A percentile compares a stretch with the other conserved stretches of the same genome.
phyloP scores from a whole-genome alignment of 202 grass and related monocot species.

The Elaeis oleifera region DNA sequence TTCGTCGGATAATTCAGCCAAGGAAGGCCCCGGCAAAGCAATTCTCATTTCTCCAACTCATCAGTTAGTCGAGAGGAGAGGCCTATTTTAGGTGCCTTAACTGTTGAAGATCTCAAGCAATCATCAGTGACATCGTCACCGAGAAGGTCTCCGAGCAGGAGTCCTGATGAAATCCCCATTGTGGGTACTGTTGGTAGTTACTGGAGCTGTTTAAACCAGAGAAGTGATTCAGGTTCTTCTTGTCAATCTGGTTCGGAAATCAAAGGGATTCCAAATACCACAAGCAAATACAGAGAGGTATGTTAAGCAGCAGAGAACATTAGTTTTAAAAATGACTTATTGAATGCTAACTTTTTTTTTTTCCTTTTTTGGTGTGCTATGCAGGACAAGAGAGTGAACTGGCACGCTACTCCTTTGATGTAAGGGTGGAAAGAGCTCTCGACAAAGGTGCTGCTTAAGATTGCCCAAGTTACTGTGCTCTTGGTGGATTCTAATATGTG shows the following conservation, averaged over 20 bases:
- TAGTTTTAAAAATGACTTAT: no score
- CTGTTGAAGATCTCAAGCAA: constrained; percentile 75
- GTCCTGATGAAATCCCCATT: constrained; percentile 76
- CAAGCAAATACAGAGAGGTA: constrained; percentile 62
- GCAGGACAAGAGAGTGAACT: constrained; percentile 54
- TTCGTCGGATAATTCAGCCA: constrained; percentile 39
- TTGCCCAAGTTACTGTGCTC: background rate
- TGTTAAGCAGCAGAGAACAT: background rate
- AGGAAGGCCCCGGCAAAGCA: constrained; percentile 43
- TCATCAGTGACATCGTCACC: constrained; percentile 70
- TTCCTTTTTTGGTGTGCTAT: constrained; percentile 1
- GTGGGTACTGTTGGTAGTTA: constrained; percentile 71
- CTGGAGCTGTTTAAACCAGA: constrained; percentile 48
- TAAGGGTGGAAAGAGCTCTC: constrained; percentile 54
- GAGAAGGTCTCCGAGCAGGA: constrained; percentile 51
- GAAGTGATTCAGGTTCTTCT: constrained; percentile 22
- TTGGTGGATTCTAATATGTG: no score
- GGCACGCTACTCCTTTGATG: constrained; percentile 57
- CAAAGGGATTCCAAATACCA: constrained; percentile 52
- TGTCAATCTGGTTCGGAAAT: constrained; percentile 29
- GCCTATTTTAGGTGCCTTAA: constrained; percentile 81
- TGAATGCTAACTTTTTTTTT: background rate
- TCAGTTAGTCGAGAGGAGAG: constrained; percentile 60
- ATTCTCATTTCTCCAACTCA: constrained; percentile 39
- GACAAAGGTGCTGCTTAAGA: constrained; percentile 34